Evolutionary conservation across 2,329 filamentous ascomycete genomes (phyloP), one percentile per base, ranked within the genome.

Genomic region (Fusarium clavum): DNA sequence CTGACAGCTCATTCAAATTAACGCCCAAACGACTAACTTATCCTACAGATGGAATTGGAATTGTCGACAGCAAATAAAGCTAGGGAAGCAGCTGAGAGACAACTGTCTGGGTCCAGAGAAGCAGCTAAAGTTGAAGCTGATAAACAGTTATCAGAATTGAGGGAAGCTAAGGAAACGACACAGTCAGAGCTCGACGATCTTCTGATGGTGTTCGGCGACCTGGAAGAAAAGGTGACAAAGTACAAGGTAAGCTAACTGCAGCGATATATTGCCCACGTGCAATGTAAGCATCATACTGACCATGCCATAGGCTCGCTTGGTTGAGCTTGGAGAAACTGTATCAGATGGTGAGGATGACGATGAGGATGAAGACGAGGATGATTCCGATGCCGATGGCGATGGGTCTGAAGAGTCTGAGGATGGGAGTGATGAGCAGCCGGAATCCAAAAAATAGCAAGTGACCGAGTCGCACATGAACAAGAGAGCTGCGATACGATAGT

Each of bases 111-210:
- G 25, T 90, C 87, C 65, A 88, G 90, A 70, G 85, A 88, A 63
- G 88, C 91, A n/a, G 60, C 52, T 60, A 89, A 87, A 59, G 85
- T 88, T 62, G 81, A 86, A 2, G 85, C 86, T 44, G 55, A 66
- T 34, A 66, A 66, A 27, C 63, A 49, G 25, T 55, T 80, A 18
- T 62, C 64, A 6, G 73, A 77, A 24, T 90, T 87, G 67, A 88
- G 90, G 71, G 85, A 88, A 64, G 89, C 91, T 61, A 89, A 87
- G 58, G 85, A 88, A 65, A 81, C 86, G 3, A 85, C 86, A 8
- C 92, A 95, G 77, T 85, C 87, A 5, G 93, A 96, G 78, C 83
- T 95, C 47, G 93, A 96, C 72, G 93, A 96, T 78, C 83, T 95
- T 57, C 82, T 96, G 38, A 92, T 95, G 82, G 90, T 96, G 8